Evolutionary conservation across 2,329 filamentous ascomycete species (phyloP).

Genomic region (Sordariomycetes sp.): DNA sequence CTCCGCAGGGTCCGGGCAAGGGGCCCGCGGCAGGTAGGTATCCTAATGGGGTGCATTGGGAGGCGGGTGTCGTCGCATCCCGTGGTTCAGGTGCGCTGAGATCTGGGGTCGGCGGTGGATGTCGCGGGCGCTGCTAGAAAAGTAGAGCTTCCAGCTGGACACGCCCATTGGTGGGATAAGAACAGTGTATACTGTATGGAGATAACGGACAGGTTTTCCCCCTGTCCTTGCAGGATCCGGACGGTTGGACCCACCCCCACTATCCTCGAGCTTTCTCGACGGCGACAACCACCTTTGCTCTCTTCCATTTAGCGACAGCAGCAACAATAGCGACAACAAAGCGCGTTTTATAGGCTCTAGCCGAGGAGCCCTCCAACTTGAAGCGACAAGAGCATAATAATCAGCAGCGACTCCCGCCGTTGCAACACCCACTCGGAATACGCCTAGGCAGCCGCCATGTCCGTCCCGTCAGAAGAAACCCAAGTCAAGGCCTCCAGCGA

Average conservation of each 20-base stretch:
- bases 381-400: neutral
- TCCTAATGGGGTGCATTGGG: conserved; percentile 1
- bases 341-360: neutral
- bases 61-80: neutral
- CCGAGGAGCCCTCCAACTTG: neutral
- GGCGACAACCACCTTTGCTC: neutral
- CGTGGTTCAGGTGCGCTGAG: neutral
- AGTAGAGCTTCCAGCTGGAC: neutral
- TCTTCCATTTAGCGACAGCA: neutral
- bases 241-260: neutral
- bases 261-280: neutral
- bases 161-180: neutral
- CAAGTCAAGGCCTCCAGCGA: conserved; percentile 8
- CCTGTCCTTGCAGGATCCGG: neutral
- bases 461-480: conserved; percentile 4
- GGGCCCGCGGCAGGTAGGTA: conserved; percentile 1
- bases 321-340: neutral
- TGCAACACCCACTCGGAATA: neutral
- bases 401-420: neutral
- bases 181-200: conserved; percentile 7
- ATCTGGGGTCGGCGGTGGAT: neutral
- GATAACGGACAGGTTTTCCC: conserved; percentile 8
- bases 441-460: conserved; percentile 1
- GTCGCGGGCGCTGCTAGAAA: neutral
- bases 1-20: neutral